Conservation (phyloP, 495 filamentous ascomycete species). For the Parathielavia appendiculata region DNA sequence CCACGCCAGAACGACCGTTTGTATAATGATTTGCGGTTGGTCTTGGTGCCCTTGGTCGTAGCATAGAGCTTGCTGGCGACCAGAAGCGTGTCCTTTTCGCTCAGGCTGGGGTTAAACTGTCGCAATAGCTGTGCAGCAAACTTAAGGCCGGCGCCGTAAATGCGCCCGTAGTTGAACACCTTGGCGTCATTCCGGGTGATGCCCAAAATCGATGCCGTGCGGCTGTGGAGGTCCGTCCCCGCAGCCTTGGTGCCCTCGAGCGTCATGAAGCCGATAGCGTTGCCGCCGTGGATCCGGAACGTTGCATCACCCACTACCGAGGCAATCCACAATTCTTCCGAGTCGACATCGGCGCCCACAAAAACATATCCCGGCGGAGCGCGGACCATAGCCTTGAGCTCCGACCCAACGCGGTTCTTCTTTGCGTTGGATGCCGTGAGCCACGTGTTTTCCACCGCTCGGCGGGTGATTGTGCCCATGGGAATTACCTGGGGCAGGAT, state of each 20-base stretch:
- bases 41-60: conserved; percentile 82
- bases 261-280: conserved; percentile 98
- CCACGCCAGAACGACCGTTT: conserved; percentile 88
- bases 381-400: conserved; percentile 94
- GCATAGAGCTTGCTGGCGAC: conserved; percentile 78
- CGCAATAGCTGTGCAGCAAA: conserved; percentile 86
- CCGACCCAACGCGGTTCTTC: conserved; percentile 87
- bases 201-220: conserved; percentile 83
- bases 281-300: conserved; percentile 90
- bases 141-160: conserved; percentile 91
- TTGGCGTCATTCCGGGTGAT: conserved; percentile 95
- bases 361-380: conserved; percentile 88
- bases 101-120: conserved; percentile 83
- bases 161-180: conserved; percentile 97
- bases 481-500: conserved; percentile 99
- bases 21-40: conserved; percentile 58
- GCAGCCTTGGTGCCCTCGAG: conserved; percentile 90
- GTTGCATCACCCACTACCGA: conserved; percentile 90
- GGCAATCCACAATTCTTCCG: conserved; percentile 98
- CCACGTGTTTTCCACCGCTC: conserved; percentile 97
- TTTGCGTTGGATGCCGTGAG: conserved; percentile 97
- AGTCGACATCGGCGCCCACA: conserved; percentile 96
- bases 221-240: conserved; percentile 91
- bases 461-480: conserved; percentile 97
- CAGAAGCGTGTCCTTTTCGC: conserved; percentile 67